Evolutionary conservation across 1,284 basidiomycete species (phyloP), one percentile per base, ranked within the genome.

Genomic region (Mycena sp.): DNA sequence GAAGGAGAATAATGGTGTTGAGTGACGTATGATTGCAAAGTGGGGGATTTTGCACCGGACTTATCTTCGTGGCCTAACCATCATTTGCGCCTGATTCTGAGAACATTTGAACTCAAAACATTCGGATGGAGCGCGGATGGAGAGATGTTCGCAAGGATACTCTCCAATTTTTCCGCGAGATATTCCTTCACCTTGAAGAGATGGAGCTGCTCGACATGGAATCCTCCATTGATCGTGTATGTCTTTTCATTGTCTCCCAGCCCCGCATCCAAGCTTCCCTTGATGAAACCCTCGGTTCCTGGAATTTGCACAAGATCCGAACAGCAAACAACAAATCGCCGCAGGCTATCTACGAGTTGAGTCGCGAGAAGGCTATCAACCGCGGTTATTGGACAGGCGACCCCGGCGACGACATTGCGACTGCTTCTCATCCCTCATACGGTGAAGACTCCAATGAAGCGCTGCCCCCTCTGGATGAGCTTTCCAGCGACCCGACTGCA

Each of bases 381-480:
- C 51, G 46, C 12, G 69, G 69, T 1, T 68, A 68, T 35, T 71
- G 67, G 70, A 62, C 54, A 0, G 68, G 61, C 1, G 67, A 70
- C 26, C 55, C 45, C 1, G 68, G 63, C 5, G 69, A 70, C 44
- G 54, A 65, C 28, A 49, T 65, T 17, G 11, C n/a, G 4, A 62
- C 41, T 30, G 68, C 59, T 0, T 14, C 12, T 5, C 32, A 51
- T 46, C 50, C 50, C 26, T 12, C n/a, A 1, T 60, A 66, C 23
- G 56, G 52, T 7, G 43, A 57, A 25, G 60, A 56, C 16, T 21
- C 48, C 2, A 14, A 12, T 29, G 55, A 50, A 35, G 56, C 43
- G 2, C 30, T 49, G 1, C 35, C 40, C 0, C 51, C 44, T 11
- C 14, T 45, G 3, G 57, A 66, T n/a, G 32, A 63, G 32, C 45